Conservation (phyloP, 2,329 filamentous ascomycete species). For the Septoria petroselini region DNA sequence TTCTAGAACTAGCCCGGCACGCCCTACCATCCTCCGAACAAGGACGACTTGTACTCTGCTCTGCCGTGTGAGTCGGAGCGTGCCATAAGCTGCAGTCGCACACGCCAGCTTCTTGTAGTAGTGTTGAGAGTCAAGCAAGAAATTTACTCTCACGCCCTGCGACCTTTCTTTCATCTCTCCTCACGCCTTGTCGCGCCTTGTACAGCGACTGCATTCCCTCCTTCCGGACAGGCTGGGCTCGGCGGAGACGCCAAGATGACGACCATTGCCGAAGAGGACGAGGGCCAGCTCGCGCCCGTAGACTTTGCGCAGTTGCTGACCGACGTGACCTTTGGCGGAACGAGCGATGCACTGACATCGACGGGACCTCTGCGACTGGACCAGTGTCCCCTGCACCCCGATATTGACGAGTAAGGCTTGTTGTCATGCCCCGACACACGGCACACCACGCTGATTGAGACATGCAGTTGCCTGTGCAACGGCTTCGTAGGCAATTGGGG, state of each 20-base stretch:
- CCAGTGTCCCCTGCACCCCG: constrained; percentile 21
- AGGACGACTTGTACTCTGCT: constrained; percentile 9
- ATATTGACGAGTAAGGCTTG: constrained; percentile 22
- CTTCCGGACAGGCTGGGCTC: neutral
- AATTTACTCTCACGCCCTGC: constrained; percentile 10
- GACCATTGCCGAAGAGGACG: constrained; percentile 20
- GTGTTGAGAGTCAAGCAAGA: constrained; percentile 1
- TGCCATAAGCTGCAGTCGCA: neutral
- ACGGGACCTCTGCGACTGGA: constrained; percentile 3
- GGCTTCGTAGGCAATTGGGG: constrained; percentile 25
- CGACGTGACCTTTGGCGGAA: constrained; percentile 17
- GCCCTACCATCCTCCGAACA: constrained; percentile 1
- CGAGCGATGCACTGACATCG: constrained; percentile 9
- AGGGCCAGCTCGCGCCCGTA: constrained; percentile 16
- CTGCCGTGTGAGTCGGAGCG: constrained; percentile 7
- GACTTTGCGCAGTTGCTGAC: constrained; percentile 21
- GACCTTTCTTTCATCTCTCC: neutral
- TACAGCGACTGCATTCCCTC: constrained; percentile 1
- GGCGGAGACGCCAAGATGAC: constrained; percentile 17
- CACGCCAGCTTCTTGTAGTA: constrained; percentile 8
- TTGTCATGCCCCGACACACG: neutral
- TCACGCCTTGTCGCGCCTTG: constrained; percentile 4
- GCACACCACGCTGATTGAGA: neutral
- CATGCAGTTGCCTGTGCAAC: constrained; percentile 20
- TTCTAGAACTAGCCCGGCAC: too few relatives aligned